phyloP scores from a whole-genome alignment of 306 rosid genomes.

The Malus asiatica region DNA sequence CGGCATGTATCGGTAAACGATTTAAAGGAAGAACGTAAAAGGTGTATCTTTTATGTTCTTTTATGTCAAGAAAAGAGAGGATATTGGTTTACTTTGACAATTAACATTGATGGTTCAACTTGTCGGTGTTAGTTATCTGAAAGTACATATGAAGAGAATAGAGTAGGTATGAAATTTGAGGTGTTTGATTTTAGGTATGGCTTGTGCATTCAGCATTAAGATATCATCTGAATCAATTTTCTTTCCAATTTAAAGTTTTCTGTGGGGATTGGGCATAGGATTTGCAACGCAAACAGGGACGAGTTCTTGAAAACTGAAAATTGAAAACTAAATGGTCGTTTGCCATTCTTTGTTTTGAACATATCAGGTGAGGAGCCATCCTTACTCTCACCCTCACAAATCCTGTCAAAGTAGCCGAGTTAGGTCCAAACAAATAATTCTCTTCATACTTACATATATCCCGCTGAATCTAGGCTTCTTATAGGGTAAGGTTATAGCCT shows the following conservation, averaged over 20 bases:
- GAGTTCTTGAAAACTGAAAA: no score
- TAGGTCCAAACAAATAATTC: constrained; percentile 1
- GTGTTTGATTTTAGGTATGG: neutral
- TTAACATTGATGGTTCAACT: neutral
- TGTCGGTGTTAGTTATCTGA: neutral
- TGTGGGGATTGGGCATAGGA: neutral
- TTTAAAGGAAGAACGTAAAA: constrained; percentile 2
- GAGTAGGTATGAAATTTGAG: neutral
- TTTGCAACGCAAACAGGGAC: no score
- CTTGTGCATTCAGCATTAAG: neutral
- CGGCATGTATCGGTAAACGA: neutral
- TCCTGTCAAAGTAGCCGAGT: neutral
- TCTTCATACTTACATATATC: neutral
- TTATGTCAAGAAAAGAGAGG: neutral
- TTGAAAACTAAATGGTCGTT: no score
- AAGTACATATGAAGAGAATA: neutral
- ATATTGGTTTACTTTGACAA: neutral
- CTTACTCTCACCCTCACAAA: constrained; percentile 2
- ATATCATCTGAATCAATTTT: neutral
- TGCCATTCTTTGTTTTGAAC: constrained; percentile 6
- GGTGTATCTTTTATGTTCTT: constrained; percentile 6
- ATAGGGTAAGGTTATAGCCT: neutral
- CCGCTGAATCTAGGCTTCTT: neutral
- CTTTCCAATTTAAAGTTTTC: neutral
- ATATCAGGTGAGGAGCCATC: constrained; percentile 19